phyloP scores from a whole-genome alignment of 108 stramenopile genomes.

The Cylindrotheca fusiformis region DNA sequence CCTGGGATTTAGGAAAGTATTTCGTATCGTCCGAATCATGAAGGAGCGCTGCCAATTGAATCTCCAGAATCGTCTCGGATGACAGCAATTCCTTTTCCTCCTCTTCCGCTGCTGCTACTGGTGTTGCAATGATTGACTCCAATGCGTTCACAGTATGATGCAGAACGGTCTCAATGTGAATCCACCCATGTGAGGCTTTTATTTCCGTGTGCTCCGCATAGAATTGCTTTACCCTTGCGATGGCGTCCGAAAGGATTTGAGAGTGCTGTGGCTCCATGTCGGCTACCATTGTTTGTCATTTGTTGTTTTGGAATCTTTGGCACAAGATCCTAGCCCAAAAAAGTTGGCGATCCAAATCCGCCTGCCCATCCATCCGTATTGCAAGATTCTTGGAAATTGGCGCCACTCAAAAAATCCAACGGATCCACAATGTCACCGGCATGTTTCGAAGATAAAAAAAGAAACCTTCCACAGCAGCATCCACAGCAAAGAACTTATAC shows the following conservation, averaged over 20 bases:
- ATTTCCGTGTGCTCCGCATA: constrained; percentile 45
- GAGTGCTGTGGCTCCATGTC: not conserved
- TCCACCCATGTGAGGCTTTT: constrained; percentile 53
- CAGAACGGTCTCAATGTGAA: constrained; percentile 50
- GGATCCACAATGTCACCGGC: too few relatives aligned
- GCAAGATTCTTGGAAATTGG: too few relatives aligned
- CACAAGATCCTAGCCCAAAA: too few relatives aligned
- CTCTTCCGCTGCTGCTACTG: not conserved
- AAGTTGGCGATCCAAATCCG: too few relatives aligned
- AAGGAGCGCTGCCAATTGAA: constrained; percentile 54
- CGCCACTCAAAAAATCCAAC: too few relatives aligned
- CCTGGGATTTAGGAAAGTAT: constrained; percentile 48
- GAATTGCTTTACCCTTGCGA: constrained; percentile 17
- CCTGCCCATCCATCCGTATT: too few relatives aligned
- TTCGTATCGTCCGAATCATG: constrained; percentile 75
- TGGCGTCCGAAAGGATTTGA: not conserved
- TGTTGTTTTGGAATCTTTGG: too few relatives aligned
- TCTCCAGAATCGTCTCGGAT: constrained; percentile 28
- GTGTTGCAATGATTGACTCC: constrained; percentile 1
- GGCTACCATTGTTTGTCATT: too few relatives aligned
- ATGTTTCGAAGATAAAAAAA: too few relatives aligned
- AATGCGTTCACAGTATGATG: constrained; percentile 45
- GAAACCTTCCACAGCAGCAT: too few relatives aligned
- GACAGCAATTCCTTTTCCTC: constrained; percentile 8
- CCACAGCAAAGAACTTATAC: too few relatives aligned